A percentile compares a stretch with the other conserved stretches of the same genome.
phyloP scores from a whole-genome alignment of 805 yeast genomes.

The Suhomyces sp. region DNA sequence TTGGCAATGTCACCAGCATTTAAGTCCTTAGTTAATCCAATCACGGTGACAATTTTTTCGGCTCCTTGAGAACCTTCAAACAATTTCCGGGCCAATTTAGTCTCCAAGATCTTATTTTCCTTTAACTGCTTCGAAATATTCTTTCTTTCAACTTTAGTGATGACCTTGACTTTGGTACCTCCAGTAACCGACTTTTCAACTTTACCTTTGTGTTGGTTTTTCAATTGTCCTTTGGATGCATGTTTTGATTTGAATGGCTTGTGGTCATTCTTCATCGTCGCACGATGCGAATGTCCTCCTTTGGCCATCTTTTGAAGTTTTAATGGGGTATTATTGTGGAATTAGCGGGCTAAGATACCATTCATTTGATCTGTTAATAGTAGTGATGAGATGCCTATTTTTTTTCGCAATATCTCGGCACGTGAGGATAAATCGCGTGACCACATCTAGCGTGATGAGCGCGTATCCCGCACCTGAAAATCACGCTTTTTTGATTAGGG shows the following conservation, averaged over 20 bases:
- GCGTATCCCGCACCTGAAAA: too few species aligned
- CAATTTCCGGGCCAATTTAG: slow-evolving; percentile 59
- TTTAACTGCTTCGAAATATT: slow-evolving; percentile 77
- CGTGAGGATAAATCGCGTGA: too few species aligned
- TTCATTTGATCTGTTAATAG: slow-evolving; percentile 1
- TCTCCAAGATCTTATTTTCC: slow-evolving; percentile 62
- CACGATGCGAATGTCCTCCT: slow-evolving; percentile 76
- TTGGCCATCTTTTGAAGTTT: slow-evolving; percentile 59
- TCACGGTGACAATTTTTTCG: slow-evolving; percentile 77
- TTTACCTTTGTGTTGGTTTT: slow-evolving; percentile 79
- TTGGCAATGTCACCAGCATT: slow-evolving; percentile 54
- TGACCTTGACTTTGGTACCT: slow-evolving; percentile 33
- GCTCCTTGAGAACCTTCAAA: slow-evolving; percentile 82
- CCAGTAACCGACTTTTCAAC: slow-evolving; percentile 62
- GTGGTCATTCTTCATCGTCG: slow-evolving; percentile 79
- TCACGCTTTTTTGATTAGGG: slow-evolving; percentile 2
- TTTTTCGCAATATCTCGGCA: slow-evolving; percentile 2
- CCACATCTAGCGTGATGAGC: too few species aligned
- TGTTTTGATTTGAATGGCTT: slow-evolving; percentile 92
- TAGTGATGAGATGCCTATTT: slow-evolving; percentile 12
- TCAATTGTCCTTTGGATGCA: slow-evolving; percentile 83
- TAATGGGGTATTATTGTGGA: too few species aligned
- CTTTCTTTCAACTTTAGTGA: slow-evolving; percentile 63
- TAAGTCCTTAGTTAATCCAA: slow-evolving; percentile 77
- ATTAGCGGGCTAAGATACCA: too few species aligned